Evolutionary conservation across 371 early-diverging fungal genomes (phyloP), one percentile per base, ranked within the genome.

Genomic region (Mortierella sp.): DNA sequence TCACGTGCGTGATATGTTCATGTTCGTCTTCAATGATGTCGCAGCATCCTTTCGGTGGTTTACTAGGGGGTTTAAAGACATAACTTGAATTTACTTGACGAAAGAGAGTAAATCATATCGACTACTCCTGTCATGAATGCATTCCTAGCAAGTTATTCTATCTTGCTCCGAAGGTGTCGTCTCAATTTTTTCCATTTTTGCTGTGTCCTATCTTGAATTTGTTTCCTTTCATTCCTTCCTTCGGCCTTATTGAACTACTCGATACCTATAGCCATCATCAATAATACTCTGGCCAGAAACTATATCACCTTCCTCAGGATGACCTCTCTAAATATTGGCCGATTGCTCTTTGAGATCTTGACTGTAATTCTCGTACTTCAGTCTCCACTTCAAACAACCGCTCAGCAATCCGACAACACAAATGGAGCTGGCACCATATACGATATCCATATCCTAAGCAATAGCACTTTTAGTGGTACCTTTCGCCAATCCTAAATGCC

Each of bases 141-240:
- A 54, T 54, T 54, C 54, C 26, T 54, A 6, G 12, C 54, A 54
- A 54, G 54, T 2, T 24, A 54, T 54, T 54, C 54, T 54, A 55
- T 10, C 22, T 55, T 14, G 28, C 22, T 26, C 55, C 6, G 26
- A 55, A 10, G 55, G 51, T 40, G 18, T 51, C 47, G 11, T 45
- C 5, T 6, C 47, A 24, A 12, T 52, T 52, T 14, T 55, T 55
- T 6, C 26, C 24, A 22, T 26, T 5, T 12, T 18, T 55, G 26
- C 14, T 22, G 6, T 51, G 3, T 18, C 18, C 51, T 22, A 6
- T 20, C 16, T n/a, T 20, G 2, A n/a, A 45, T 45, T 18, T 45
- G 3, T 51, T 20, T 49, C n/a, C 54, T 54, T 24, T 54, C 26
- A 24, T 24, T 24, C 22, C 1, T 55, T 49, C 49, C 16, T 14